Conservation (phyloP, 176 grass and related monocot species). For the Musa itinerans region DNA sequence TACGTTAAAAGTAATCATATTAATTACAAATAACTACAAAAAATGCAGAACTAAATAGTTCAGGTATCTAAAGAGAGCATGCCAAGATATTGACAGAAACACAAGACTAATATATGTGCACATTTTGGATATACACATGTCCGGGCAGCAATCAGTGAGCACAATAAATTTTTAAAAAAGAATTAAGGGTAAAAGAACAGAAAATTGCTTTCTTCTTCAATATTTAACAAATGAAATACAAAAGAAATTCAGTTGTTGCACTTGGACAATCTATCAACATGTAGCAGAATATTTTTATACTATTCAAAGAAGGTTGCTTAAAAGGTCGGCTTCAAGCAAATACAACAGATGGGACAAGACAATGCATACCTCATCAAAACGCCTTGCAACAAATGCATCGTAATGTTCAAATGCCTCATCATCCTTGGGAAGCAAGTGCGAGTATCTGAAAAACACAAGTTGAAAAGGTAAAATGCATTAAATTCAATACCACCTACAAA, state of each 20-base stretch:
- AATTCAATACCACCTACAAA: not conserved
- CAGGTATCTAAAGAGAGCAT: too few species aligned
- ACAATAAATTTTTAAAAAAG: not conserved
- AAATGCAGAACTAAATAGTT: not conserved
- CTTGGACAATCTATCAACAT: not conserved
- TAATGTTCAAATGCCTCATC: constrained; percentile 92
- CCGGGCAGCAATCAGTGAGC: not conserved
- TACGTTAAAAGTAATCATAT: constrained; percentile 2
- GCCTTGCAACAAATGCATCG: constrained; percentile 66
- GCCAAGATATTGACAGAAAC: too few species aligned
- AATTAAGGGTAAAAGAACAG: constrained; percentile 3
- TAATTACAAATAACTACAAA: not conserved
- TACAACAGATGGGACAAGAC: not conserved
- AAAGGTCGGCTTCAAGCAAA: not conserved
- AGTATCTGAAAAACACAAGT: constrained; percentile 50
- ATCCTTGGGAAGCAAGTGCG: constrained; percentile 89
- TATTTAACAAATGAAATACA: constrained; percentile 6
- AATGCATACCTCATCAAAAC: constrained; percentile 71
- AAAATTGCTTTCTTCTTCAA: not conserved
- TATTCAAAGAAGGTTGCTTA: not conserved
- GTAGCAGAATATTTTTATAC: not conserved
- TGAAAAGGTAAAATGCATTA: not conserved
- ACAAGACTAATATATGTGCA: not conserved
- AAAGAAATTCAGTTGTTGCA: not conserved
- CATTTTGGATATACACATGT: not conserved